Conservation (phyloP, 352 stramenopile genomes). For the Albugo laibachii region DNA sequence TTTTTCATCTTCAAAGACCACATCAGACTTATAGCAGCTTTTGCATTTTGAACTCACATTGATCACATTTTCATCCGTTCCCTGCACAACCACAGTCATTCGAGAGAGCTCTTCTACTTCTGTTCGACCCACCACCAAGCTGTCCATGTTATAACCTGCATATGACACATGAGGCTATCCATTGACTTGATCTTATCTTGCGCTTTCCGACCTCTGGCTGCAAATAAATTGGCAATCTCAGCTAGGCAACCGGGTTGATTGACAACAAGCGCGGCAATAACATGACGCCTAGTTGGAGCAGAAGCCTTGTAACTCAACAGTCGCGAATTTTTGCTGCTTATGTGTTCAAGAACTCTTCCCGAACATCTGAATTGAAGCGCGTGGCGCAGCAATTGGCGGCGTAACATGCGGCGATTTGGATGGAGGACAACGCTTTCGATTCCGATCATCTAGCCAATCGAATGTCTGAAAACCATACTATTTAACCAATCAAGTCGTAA, state of each 20-base stretch:
- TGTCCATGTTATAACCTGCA: slow-evolving; percentile 76
- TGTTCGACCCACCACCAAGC: slow-evolving; percentile 63
- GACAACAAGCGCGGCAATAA: slow-evolving; percentile 68
- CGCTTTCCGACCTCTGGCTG: slow-evolving; percentile 24
- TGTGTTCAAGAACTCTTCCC: too few species aligned
- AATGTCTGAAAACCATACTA: too few species aligned
- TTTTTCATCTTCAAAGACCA: slow-evolving; percentile 54
- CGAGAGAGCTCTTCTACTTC: slow-evolving; percentile 71
- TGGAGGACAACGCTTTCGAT: too few species aligned
- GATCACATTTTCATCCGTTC: slow-evolving; percentile 51
- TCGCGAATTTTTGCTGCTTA: too few species aligned
- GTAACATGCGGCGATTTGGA: too few species aligned
- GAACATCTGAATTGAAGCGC: too few species aligned
- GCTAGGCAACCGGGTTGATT: slow-evolving; percentile 72
- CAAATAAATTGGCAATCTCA: slow-evolving; percentile 75
- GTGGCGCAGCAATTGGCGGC: slow-evolving; percentile 1
- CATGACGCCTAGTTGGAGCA: slow-evolving; percentile 18
- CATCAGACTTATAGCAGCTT: not conserved
- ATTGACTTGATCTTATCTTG: not conserved
- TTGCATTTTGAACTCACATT: slow-evolving; percentile 19
- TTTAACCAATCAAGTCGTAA: too few species aligned
- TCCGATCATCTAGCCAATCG: too few species aligned
- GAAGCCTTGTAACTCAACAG: too few species aligned
- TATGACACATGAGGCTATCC: not conserved
- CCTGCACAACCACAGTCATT: slow-evolving; percentile 74